Evolutionary conservation across 2,329 filamentous ascomycete species (phyloP), one percentile per base, ranked within the genome.

Genomic region (Verticillium nonalfalfae): DNA sequence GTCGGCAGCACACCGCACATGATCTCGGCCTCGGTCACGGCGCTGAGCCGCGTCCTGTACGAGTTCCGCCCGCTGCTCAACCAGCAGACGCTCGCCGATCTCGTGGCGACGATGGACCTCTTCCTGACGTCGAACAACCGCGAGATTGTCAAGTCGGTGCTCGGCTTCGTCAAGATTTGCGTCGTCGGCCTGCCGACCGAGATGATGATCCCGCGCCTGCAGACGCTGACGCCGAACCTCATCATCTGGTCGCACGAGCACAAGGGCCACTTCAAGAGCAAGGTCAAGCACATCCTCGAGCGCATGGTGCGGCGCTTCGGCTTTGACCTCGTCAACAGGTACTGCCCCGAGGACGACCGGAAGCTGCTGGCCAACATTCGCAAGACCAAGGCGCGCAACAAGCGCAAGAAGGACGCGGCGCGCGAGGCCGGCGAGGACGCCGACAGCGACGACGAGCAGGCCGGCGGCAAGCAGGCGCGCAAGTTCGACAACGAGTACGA

Each of bases 191-290:
- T 98, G 35, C 92, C 94, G 0, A 85, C 87, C 50, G 86, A 90
- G 6, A 81, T 96, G 65, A 88, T 99, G 79, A 82, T 89, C 39
- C 88, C 91, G 4, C 86, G 93, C 31, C 85, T 99, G 39, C 79
- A 82, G 36, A 86, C 87, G 0, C 82, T 99, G 57, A 85, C 99
- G 2, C 91, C 93, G 3, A 96, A 96, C 74, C 81, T 98, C 21
- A 91, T 98, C 81, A 87, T 93, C 52, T 99, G 95, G 94, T 93
- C 90, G 72, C 92, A 97, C 75, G 95, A 99, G 76, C 96, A 99
- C 81, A 98, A 98, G 79, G 93, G 93, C 13, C 93, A 96, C 73
- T 95, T 99, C 79, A 92, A 94, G 70, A 89, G 91, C 58, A 99
- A 98, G 80, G 93, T 99, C 68, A 98, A 97, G 85, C 93, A 97